A percentile compares a stretch with the other conserved stretches of the same genome.
Evolutionary conservation across 2,329 filamentous ascomycete species (phyloP).

Genomic region (Pseudogymnoascus sp.): DNA sequence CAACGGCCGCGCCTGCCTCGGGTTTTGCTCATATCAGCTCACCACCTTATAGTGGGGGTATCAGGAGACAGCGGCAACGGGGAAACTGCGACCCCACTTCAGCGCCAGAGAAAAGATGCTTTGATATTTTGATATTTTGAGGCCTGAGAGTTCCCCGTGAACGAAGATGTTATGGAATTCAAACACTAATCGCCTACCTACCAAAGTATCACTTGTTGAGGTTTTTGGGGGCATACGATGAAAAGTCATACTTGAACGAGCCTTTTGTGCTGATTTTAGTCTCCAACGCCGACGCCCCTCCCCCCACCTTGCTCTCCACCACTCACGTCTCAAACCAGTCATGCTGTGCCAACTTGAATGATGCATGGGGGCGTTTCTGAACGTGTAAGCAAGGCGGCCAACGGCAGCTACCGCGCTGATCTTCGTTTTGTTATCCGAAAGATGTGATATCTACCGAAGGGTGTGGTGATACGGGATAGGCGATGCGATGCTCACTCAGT

Average conservation of each 20-base stretch:
- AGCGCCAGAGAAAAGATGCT: not conserved
- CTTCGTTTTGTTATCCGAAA: not conserved
- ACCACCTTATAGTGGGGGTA: not conserved
- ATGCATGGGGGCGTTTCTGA: not conserved
- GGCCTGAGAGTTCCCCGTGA: not conserved
- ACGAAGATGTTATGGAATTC: not conserved
- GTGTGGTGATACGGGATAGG: not conserved
- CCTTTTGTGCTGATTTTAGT: not conserved
- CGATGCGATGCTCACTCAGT: not conserved
- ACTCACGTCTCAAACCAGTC: not conserved
- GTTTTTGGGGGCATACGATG: not conserved
- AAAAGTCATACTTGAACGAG: not conserved
- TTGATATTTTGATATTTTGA: not conserved
- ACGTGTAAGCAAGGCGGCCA: not conserved
- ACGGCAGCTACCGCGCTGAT: not conserved
- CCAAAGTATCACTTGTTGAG: not conserved
- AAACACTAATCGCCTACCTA: not conserved
- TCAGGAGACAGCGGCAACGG: not conserved
- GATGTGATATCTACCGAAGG: not conserved
- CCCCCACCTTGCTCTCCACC: not conserved
- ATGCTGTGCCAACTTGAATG: not conserved
- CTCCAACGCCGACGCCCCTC: not conserved
- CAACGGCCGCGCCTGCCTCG: not conserved
- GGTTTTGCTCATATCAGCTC: not conserved
- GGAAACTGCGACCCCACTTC: not conserved